Evolutionary conservation across 345 rosid genomes (phyloP).

Genomic region (Trapa incisa): DNA sequence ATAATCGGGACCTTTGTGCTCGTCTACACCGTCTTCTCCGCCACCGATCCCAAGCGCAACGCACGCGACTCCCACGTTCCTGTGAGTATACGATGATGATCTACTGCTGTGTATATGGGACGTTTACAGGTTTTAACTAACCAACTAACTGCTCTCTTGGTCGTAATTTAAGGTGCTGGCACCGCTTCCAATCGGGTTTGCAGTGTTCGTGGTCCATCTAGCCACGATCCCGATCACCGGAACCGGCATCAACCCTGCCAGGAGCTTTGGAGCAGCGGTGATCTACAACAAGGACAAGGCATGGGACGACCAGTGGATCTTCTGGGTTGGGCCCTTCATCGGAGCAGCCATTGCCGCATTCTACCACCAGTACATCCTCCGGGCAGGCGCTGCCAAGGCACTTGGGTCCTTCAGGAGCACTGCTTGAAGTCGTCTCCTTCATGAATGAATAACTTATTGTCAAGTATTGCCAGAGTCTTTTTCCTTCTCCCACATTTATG

Average conservation of each 20-base stretch:
- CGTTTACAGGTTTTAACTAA: not conserved
- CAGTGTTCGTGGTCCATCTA: constrained; percentile 24
- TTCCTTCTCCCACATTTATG: not conserved
- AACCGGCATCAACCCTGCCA: constrained; percentile 29
- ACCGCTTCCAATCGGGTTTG: constrained; percentile 24
- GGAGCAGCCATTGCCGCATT: constrained; percentile 78
- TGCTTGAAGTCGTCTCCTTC: constrained; percentile 20
- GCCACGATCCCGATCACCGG: constrained; percentile 28
- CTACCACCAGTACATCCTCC: constrained; percentile 61
- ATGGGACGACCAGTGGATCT: constrained; percentile 69
- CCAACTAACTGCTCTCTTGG: not conserved
- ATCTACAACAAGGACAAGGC: constrained; percentile 21
- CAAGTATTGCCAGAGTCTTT: not conserved
- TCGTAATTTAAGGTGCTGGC: constrained; percentile 19
- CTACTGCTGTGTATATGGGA: not conserved
- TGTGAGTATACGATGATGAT: constrained; percentile 7
- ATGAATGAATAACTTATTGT: not conserved
- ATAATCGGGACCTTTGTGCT: constrained; percentile 44
- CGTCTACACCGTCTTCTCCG: constrained; percentile 52
- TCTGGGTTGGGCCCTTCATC: constrained; percentile 92
- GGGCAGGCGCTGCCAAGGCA: constrained; percentile 70
- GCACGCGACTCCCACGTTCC: constrained; percentile 48
- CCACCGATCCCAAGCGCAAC: constrained; percentile 50
- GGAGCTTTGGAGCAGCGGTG: constrained; percentile 31
- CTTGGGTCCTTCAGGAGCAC: constrained; percentile 84